Evolutionary conservation across 116 monocot species (phyloP), one percentile per base, ranked within the genome.

Genomic region (Trichopus zeylanicus): DNA sequence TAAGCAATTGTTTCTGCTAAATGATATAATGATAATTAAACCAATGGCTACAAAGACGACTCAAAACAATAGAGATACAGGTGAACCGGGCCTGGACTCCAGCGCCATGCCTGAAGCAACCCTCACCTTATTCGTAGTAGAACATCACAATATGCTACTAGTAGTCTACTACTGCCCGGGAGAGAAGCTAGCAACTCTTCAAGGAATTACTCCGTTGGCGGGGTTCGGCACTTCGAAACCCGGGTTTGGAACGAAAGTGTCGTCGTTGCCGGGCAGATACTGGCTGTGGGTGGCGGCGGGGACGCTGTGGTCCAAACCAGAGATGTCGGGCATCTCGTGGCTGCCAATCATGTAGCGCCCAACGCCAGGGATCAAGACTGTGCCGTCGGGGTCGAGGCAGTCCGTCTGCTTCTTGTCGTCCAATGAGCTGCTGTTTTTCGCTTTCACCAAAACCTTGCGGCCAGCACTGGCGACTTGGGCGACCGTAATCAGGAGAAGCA

Each of bases 211-310:
- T 0, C 57, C 57, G 21, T 19, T 11, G 0, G 57, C 34, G 31
- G 68, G 68, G 10, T 61, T 69, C 33, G 69, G 69, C 11, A 69
- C 22, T 37, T 69, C 61, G 29, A 22, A 53, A 0, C 60, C 68
- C 0, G 59, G 59, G 60, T 69, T 61, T 1, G 69, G 69, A 42
- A 69, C 30, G 13, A 53, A 69, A 23, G 61, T 61, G 29, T 60
- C 60, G 25, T 69, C 69, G 9, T 2, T 31, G 7, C 69, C 60
- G 0, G 69, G 69, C 13, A 69, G 19, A 25, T 61, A 61, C 53
- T 61, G 51, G 27, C 53, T 32, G 8, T 31, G 19, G 8, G 26
- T 46, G 7, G 66, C 66, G 30, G 66, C 56, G 5, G 56, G 56
- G 21, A 26, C 29, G 22, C 56, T 56, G 46, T 46, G 38, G 55